Evolutionary conservation across 164 flowering plant genomes (phyloP), one percentile per base, ranked within the genome.

Genomic region (Vitis labrusca): DNA sequence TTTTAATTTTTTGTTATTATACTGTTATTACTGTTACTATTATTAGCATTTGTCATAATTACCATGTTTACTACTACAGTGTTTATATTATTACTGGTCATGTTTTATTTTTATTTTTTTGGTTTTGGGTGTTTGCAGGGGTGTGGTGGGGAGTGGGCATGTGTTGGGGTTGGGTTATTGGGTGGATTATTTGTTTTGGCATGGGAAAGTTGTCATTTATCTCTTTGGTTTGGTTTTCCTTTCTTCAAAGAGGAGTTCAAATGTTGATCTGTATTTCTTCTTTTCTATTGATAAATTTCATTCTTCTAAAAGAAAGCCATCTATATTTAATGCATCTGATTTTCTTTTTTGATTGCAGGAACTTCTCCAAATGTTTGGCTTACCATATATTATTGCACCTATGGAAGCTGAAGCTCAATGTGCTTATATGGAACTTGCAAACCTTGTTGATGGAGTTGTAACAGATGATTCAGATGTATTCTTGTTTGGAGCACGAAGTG

Each of bases 401-500:
- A 93, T 90, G 97, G 99, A 95, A 81, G 99, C 99, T 68, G 99
- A 95, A 89, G 98, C 98, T 65, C 99, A 95, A 62, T 95, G 99
- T 74, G 99, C 99, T 61, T 87, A 76, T 70, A 80, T 95, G 97
- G 99, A 95, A 79, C 79, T 82, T 53, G 80, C 81, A 47, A 83
- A 87, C 63, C 88, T 90, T 79, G 98, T 95, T 61, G 98, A 95
- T 86, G 99, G 98, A 70, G 96, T 95, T 72, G 96, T 95, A 44
- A 93, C 99, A 58, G 99, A 95, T 83, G 99, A 95, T 80, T 92
- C 99, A 27, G 99, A 95, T 78, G 99, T 85, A n/a, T 90, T 95
- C 80, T 72, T 95, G 77, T 95, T 95, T 83, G 99, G 99, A 61
- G 94, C 97, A 29, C 88, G 83, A 65, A 91, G 85, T 83, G 98